Conservation (phyloP, 1,284 basidiomycete species). For the Apiotrichum veenhuisii region DNA sequence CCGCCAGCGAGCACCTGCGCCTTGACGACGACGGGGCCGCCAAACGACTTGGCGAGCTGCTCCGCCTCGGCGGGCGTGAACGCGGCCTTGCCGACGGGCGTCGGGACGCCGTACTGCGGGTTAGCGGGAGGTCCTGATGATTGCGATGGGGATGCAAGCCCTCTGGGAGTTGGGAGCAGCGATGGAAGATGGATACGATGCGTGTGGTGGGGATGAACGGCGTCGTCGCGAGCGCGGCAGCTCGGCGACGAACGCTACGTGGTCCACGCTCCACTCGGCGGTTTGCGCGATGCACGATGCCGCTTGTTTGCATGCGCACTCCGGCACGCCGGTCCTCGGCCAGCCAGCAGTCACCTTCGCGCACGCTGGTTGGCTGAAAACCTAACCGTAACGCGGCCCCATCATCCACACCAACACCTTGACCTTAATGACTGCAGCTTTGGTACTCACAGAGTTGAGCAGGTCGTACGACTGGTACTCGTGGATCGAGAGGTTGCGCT, state of each 20-base stretch:
- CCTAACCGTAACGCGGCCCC: no score
- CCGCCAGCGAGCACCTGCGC: conserved; percentile 97
- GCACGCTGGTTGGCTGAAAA: no score
- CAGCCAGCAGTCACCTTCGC: no score
- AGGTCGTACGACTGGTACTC: conserved; percentile 96
- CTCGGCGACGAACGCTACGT: no score
- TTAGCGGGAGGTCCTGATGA: not conserved
- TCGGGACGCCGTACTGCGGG: conserved; percentile 84
- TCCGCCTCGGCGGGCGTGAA: conserved; percentile 86
- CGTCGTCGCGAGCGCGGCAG: no score
- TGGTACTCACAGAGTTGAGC: conserved; percentile 76
- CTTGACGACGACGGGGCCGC: conserved; percentile 93
- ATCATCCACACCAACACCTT: not conserved
- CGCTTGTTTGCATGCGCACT: no score
- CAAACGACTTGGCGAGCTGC: conserved; percentile 82
- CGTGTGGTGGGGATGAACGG: no score
- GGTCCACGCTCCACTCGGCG: no score
- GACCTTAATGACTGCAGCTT: not conserved
- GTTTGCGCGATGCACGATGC: no score
- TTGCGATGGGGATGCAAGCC: not conserved
- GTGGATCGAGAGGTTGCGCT: conserved; percentile 90
- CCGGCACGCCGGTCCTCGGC: no score
- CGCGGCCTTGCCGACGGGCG: conserved; percentile 87
- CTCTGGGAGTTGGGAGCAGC: not conserved
- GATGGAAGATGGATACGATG: no score